These are phyloP conservation scores for Nakaseomyces glabratus DNA, from an alignment of 1,139 yeast species.

Conservation along the genomic window DNA sequence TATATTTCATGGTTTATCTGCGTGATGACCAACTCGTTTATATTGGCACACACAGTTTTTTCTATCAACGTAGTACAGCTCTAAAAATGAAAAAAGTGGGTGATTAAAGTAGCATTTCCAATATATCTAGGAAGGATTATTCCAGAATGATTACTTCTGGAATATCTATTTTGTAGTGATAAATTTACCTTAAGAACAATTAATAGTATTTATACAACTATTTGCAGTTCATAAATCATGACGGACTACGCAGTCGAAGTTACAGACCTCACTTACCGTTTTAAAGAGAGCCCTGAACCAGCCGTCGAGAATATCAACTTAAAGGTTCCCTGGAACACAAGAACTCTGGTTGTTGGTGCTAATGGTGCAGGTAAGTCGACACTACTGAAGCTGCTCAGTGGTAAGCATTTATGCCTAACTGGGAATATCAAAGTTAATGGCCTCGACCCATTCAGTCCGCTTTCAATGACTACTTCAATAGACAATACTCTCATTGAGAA, in stretches of 20 bases:
- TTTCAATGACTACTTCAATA: constrained; percentile 14
- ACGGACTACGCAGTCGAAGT: constrained; percentile 51
- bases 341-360: constrained; percentile 79
- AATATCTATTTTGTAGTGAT: too few relatives aligned
- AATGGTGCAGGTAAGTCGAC: constrained; percentile 98
- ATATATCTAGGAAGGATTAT: too few relatives aligned
- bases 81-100: too few relatives aligned
- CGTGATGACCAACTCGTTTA: too few relatives aligned
- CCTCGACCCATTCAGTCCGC: constrained; percentile 66
- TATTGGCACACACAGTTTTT: too few relatives aligned
- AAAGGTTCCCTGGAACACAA: constrained; percentile 56
- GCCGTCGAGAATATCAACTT: constrained; percentile 62
- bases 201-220: too few relatives aligned
- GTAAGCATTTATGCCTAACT: constrained; percentile 72
- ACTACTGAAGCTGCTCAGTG: constrained; percentile 71
- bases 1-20: too few relatives aligned
- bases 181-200: too few relatives aligned
- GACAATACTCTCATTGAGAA: constrained; percentile 11
- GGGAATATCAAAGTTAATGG: constrained; percentile 67
- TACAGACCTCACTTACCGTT: constrained; percentile 56
- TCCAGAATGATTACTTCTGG: too few relatives aligned
- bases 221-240: not conserved
- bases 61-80: too few relatives aligned
- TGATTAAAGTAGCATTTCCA: too few relatives aligned
- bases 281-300: constrained; percentile 50